Percentiles rank a stretch among this genome's conserved stretches.
phyloP scores from a whole-genome alignment of 495 filamentous ascomycete species.

The Tuber brumale region DNA sequence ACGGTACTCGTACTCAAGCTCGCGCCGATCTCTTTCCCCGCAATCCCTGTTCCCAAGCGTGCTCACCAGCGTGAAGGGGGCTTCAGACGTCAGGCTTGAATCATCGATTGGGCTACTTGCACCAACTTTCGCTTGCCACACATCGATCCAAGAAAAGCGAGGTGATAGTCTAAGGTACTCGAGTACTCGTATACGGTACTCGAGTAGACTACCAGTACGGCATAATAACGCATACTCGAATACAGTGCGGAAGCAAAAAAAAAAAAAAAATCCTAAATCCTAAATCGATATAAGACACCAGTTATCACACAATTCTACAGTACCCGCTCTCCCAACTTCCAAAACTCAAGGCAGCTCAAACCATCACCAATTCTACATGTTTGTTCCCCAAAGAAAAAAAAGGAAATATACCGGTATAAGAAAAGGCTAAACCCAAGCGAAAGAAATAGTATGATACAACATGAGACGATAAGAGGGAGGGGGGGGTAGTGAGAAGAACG shows the following conservation, averaged over 20 bases:
- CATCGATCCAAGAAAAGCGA: not conserved
- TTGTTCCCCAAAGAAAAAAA: not conserved
- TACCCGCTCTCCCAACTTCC: not conserved
- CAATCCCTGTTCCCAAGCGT: not conserved
- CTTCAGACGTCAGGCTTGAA: slow-evolving; percentile 2
- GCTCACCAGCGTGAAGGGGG: not conserved
- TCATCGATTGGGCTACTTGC: not conserved
- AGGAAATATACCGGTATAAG: not conserved
- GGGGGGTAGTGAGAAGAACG: not conserved
- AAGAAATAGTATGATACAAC: slow-evolving; percentile 1
- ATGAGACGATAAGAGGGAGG: not conserved
- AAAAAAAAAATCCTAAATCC: not conserved
- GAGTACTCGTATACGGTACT: too few species aligned
- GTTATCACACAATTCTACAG: not conserved
- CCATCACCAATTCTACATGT: not conserved
- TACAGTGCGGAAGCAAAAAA: not conserved
- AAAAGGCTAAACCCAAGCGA: not conserved
- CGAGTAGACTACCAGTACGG: not conserved
- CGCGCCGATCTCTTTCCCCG: not conserved
- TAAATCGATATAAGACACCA: slow-evolving; percentile 2
- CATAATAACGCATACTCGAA: not conserved
- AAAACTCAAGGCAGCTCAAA: not conserved
- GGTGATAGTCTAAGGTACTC: not conserved
- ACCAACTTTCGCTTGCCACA: not conserved
- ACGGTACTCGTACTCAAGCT: not conserved